Conservation (phyloP, 371 early-diverging fungal species). For the Mortierella sp. region DNA sequence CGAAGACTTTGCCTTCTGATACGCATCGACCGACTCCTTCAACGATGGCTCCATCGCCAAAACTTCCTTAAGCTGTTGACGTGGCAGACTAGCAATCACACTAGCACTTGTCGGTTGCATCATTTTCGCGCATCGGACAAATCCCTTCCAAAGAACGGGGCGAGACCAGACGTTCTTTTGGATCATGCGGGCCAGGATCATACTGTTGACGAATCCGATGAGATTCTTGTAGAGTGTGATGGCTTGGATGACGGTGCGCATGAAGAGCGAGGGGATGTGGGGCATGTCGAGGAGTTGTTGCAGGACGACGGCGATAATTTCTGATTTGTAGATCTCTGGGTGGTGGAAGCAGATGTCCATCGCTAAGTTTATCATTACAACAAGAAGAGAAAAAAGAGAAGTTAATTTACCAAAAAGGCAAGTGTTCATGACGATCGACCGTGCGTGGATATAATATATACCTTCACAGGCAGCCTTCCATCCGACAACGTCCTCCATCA, state of each 20-base stretch:
- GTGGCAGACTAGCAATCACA: constrained; percentile 70
- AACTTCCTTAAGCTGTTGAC: constrained; percentile 71
- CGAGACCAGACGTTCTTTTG: constrained; percentile 78
- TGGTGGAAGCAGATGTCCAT: constrained; percentile 79
- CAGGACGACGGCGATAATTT: constrained; percentile 74
- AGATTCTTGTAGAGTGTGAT: constrained; percentile 74
- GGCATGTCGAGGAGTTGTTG: constrained; percentile 77
- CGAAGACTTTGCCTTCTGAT: constrained; percentile 53
- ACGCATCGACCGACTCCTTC: constrained; percentile 64
- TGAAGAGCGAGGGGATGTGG: constrained; percentile 76
- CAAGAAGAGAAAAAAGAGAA: background rate
- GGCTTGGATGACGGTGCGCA: constrained; percentile 84
- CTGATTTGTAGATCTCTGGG: constrained; percentile 75
- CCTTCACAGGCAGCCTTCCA: constrained; percentile 68
- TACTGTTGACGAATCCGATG: constrained; percentile 67
- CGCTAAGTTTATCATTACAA: constrained; percentile 57
- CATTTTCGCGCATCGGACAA: constrained; percentile 76
- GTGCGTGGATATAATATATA: constrained; percentile 9
- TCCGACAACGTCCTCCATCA: constrained; percentile 69
- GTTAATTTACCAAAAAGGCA: background rate
- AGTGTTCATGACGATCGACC: background rate
- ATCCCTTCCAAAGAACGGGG: constrained; percentile 84
- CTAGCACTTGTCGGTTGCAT: constrained; percentile 66
- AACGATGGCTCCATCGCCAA: constrained; percentile 64
- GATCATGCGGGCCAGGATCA: constrained; percentile 72